Evolutionary conservation across 306 rosid species (phyloP).

Genomic region (Rosa lucieae): DNA sequence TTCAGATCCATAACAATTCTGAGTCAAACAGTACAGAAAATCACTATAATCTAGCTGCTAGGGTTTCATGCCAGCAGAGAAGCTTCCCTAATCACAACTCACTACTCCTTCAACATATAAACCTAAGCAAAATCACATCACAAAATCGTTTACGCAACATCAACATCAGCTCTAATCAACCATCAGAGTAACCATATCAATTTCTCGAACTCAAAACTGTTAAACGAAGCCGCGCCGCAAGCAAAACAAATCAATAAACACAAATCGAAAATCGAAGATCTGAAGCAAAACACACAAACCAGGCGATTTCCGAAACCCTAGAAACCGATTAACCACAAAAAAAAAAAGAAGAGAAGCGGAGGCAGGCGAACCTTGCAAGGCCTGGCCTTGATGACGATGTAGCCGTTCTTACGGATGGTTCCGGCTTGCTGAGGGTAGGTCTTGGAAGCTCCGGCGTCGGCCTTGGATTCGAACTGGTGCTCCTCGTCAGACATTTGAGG

Average conservation of each 20-base stretch:
- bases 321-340: background rate
- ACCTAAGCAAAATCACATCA: background rate
- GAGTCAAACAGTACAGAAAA: background rate
- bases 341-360: background rate
- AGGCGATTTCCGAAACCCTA: background rate
- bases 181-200: background rate
- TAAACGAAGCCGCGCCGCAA: background rate
- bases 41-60: background rate
- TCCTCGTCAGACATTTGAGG: slow-evolving; percentile 63
- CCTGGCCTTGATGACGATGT: slow-evolving; percentile 64
- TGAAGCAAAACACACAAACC: background rate
- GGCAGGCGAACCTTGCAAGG: slow-evolving; percentile 57
- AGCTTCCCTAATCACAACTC: background rate
- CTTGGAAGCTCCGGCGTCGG: slow-evolving; percentile 72
- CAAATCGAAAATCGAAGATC: slow-evolving; percentile 1
- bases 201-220: background rate
- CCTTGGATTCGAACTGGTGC: slow-evolving; percentile 68
- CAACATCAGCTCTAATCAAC: background rate
- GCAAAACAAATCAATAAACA: background rate
- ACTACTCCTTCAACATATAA: background rate
- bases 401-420: slow-evolving; percentile 67
- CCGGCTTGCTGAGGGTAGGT: slow-evolving; percentile 73
- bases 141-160: background rate
- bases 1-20: background rate
- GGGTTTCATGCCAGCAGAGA: background rate